phyloP scores from a whole-genome alignment of 148 eudicot genomes.

The Limonium bicolor region DNA sequence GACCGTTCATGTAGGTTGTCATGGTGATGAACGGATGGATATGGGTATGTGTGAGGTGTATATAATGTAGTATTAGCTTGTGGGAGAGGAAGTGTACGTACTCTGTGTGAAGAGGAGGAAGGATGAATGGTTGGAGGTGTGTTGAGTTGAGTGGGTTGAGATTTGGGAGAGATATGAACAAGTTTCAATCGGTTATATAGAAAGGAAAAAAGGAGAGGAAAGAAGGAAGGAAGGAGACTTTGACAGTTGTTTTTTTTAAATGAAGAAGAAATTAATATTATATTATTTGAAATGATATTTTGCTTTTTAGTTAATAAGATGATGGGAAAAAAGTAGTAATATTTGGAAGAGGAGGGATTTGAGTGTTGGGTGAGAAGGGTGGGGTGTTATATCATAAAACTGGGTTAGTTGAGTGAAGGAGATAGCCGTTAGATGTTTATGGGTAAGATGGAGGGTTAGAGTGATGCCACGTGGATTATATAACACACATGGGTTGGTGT shows the following conservation, averaged over 20 bases:
- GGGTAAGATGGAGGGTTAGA: not conserved
- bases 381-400: too few species aligned
- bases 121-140: too few species aligned
- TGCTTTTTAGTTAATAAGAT: not conserved
- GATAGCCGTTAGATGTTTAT: not conserved
- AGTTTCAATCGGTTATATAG: too few species aligned
- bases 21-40: not conserved
- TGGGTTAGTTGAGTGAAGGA: conserved; percentile 4
- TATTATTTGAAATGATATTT: not conserved
- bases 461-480: not conserved
- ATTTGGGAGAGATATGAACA: too few species aligned
- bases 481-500: not conserved
- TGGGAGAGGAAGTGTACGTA: too few species aligned
- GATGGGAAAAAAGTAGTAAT: not conserved
- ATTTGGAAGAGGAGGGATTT: not conserved
- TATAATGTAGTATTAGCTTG: too few species aligned
- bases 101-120: too few species aligned
- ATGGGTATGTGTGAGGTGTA: not conserved
- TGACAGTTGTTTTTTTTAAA: too few species aligned
- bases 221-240: too few species aligned
- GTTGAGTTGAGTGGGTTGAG: too few species aligned
- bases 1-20: not conserved
- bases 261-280: not conserved
- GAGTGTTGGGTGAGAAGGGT: conserved; percentile 7
- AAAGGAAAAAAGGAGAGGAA: too few species aligned